Conservation (phyloP, 768 basidiomycete species). For the Termitomyces titanicus region DNA sequence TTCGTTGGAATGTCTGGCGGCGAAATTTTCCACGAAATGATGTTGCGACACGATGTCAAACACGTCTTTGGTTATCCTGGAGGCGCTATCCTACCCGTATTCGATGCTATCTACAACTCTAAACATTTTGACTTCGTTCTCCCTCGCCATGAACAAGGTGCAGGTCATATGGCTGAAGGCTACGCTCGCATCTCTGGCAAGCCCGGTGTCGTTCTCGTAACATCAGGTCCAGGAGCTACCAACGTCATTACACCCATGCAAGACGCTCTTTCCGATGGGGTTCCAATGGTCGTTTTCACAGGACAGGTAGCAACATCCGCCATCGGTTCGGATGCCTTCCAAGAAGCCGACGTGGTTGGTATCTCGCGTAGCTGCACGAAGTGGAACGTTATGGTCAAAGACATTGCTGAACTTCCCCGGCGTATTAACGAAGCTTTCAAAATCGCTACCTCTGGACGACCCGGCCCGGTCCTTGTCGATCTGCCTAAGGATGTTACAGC, state of each 20-base stretch:
- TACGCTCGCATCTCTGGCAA: conserved; percentile 97
- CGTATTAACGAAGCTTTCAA: conserved; percentile 99
- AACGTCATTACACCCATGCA: conserved; percentile 99
- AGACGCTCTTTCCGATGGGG: conserved; percentile 91
- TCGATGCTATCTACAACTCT: conserved; percentile 98
- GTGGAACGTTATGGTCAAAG: conserved; percentile 99
- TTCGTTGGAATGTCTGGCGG: conserved; percentile 96
- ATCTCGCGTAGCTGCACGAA: conserved; percentile 98
- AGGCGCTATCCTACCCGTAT: conserved; percentile 98
- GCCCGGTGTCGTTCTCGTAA: conserved; percentile 96
- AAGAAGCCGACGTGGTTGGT: conserved; percentile 95
- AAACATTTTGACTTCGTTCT: conserved; percentile 93
- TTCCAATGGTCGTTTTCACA: conserved; percentile 92
- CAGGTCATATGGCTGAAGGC: conserved; percentile 98
- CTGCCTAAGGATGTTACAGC: conserved; percentile 99
- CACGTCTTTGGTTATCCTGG: conserved; percentile 98
- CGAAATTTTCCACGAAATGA: conserved; percentile 99
- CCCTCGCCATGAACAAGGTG: conserved; percentile 96
- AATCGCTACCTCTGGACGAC: conserved; percentile 95
- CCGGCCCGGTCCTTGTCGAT: conserved; percentile 97
- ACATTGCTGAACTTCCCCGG: conserved; percentile 89
- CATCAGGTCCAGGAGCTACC: conserved; percentile 96
- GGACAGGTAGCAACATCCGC: conserved; percentile 99
- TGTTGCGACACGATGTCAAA: conserved; percentile 94
- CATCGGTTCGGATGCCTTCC: conserved; percentile 99